Conservation (phyloP, 2,329 filamentous ascomycete species). For the Cercospora citrullina region DNA sequence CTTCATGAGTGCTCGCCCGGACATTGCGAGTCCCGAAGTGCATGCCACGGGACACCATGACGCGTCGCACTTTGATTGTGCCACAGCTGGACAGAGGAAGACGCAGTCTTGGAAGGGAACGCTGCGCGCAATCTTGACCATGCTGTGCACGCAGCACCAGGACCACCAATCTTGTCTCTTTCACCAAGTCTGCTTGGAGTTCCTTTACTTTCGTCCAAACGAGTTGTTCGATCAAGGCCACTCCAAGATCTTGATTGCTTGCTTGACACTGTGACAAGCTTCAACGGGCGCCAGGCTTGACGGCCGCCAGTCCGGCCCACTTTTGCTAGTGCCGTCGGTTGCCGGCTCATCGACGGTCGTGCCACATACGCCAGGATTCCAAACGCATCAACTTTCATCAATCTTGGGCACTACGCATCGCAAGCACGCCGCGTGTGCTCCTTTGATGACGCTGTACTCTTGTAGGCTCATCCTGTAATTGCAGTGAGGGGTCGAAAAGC, state of each 20-base stretch:
- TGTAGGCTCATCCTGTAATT: background rate
- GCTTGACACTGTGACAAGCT: background rate
- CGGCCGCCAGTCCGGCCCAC: background rate
- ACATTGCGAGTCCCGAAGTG: background rate
- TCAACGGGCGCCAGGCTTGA: background rate
- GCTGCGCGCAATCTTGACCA: background rate
- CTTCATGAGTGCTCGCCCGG: background rate
- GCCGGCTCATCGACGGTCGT: background rate
- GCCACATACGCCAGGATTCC: background rate
- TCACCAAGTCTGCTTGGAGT: background rate
- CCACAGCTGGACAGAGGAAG: background rate
- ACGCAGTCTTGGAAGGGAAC: background rate
- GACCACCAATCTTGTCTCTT: background rate
- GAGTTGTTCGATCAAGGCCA: background rate
- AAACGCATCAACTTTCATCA: background rate
- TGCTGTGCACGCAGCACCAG: background rate
- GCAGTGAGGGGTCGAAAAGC: background rate
- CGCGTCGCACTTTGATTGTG: background rate
- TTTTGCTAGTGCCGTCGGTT: background rate
- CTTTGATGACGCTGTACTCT: background rate
- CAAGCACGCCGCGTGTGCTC: background rate
- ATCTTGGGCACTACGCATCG: background rate
- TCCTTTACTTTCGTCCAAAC: background rate
- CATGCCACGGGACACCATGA: background rate
- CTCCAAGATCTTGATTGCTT: constrained; percentile 2